Evolutionary conservation across 1,139 yeast species (phyloP), one percentile per base, ranked within the genome.

Genomic region (Blastobotrys malaysiensis): DNA sequence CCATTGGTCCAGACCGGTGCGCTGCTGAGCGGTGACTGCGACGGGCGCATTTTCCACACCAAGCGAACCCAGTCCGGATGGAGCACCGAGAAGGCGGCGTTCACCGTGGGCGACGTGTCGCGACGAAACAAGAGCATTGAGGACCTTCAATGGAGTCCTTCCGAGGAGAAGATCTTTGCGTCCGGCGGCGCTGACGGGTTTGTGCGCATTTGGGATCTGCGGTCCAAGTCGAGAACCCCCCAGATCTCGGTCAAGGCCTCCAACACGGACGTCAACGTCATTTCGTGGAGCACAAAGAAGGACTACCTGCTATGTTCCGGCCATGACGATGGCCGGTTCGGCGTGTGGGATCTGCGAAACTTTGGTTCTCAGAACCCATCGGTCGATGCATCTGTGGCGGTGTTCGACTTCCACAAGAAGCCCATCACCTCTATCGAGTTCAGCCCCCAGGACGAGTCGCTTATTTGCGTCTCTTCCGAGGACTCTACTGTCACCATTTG

Each of bases 241-340:
- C 97, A 97, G 4, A 14, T 51, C 22, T 84, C 90, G 31, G 93
- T 90, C 24, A 77, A 73, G 55, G 99, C 97, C 0, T 84, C 96
- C n/a, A 49, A 56, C 18, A 77, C 90, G 1, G 99, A 93, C 70
- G 89, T 93, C 58, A 93, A 93, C 68, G 99, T 95, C 55, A 86
- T 95, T 70, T 88, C 97, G 49, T 93, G 99, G 99, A 88, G 95
- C 73, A 81, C 81, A 57, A 31, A 20, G 21, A 88, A 88, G 67
- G 86, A 91, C 61, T 88, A 90, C 65, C 76, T 93, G 65, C 77
- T 93, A 58, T 98, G 98, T 0, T 84, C 95, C 51, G 99, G 99
- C 61, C 97, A 93, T 67, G 99, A 93, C 70, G 97, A 90, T 69
- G 99, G 99, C 58, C 75, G 84, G 31, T 93, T 98, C 97, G 90